Base-by-base conservation (phyloP, 108 stramenopile genomes). In the Schizochytrium sp. region DNA sequence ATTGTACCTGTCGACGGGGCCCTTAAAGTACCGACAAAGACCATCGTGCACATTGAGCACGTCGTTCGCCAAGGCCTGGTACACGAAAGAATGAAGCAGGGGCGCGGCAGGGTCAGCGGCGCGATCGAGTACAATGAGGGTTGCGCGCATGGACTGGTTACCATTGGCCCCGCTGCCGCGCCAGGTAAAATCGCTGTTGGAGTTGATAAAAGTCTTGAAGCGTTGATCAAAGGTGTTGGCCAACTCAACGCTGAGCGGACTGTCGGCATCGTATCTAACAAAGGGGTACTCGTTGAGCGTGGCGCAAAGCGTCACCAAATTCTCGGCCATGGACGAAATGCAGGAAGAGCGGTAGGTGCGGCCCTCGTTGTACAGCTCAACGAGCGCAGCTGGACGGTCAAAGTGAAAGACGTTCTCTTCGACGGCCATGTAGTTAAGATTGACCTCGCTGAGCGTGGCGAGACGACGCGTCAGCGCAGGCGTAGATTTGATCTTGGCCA, bases 21-120 rank as follows among this genome's bases (percentile, higher is more conserved):
- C 94, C 55, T 92, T 92, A 5, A 69, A 90, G 44, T 93, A 88
- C 23, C 95, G 95, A 88, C 97, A 96, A n/a, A 93, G 91, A 87
- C 96, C 97, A 88, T 96, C 97, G 28, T 96, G 92, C 34, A 98
- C 91, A 6, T 58, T 87, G 21, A 99, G 94, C 88, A 98, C 90
- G 87, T 99, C 99, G 58, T 98, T 95, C 34, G 98, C 97, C 96
- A 99, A 96, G 18, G 97, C 95, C 93, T 99, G 97, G 90, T 98
- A 99, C 5, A 95, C 97, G 91, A 98, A 98, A 90, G 98, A 98
- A 93, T 99, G 99, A 92, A 99, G 96, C 44, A 99, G 90, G 4
- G 99, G 99, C 12, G 98, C 95, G 60, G 98, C 91, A 72, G 96
- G 96, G 90, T 99, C 99, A 72, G 92, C 95, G 29, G 95, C 92